A percentile compares a stretch with the other conserved stretches of the same genome.
phyloP scores from a whole-genome alignment of 139 green algal genomes.

The Closterium sp. region DNA sequence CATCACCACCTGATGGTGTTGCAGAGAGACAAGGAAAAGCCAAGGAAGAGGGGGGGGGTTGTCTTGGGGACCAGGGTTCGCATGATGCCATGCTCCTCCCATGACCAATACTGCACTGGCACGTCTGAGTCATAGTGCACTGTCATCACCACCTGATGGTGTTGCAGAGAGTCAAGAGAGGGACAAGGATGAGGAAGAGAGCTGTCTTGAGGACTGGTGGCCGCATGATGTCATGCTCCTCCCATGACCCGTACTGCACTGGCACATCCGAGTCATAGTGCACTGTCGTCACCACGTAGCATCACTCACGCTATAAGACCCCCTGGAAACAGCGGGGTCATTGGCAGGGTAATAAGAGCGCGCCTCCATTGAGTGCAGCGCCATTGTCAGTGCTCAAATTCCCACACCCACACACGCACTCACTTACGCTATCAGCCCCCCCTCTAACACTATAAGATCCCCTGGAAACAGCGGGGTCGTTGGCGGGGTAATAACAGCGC shows the following conservation, averaged over 20 bases:
- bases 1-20: constrained; percentile 38
- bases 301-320: neutral
- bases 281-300: too few species aligned
- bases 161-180: too few species aligned
- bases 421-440: too few species aligned
- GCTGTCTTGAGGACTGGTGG: constrained; percentile 1
- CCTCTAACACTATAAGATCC: neutral
- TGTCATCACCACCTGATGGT: constrained; percentile 38
- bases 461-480: neutral
- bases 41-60: neutral
- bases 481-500: neutral
- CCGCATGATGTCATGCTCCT: constrained; percentile 46
- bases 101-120: constrained; percentile 22
- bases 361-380: neutral
- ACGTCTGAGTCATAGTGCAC: constrained; percentile 16
- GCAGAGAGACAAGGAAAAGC: too few species aligned
- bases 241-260: neutral
- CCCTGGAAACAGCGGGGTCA: neutral
- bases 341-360: neutral
- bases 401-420: too few species aligned
- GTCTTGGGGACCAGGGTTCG: neutral
- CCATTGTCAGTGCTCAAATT: too few species aligned
- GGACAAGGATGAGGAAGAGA: too few species aligned
- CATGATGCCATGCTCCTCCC: constrained; percentile 49
- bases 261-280: too few species aligned